These are phyloP conservation scores for Pulveroboletus sp. DNA, from an alignment of 768 basidiomycete genomes.

Conservation along the genomic window DNA sequence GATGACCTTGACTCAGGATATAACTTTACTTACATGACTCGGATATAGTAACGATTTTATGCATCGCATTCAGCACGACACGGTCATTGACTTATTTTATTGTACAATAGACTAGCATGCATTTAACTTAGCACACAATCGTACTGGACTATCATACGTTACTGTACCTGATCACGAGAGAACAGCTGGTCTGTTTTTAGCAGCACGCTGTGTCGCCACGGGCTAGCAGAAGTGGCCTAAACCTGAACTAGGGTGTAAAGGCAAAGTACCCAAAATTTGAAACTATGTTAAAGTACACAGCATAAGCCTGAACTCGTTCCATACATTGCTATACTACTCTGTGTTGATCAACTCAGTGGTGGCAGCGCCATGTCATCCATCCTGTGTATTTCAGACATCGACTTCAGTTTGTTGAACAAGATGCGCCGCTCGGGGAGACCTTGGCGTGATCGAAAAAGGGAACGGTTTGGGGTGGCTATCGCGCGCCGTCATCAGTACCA, in stretches of 20 bases:
- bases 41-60: neutral
- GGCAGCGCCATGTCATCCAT: neutral
- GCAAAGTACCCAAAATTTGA: neutral
- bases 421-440: conserved; percentile 8
- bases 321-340: too few relatives aligned
- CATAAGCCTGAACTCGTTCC: too few relatives aligned
- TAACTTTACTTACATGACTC: too few relatives aligned
- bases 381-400: neutral
- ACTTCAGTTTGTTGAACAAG: conserved; percentile 14
- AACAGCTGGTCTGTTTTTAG: conserved; percentile 20
- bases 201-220: neutral
- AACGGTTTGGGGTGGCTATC: conserved; percentile 17
- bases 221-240: neutral
- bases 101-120: conserved; percentile 7
- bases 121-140: conserved; percentile 20
- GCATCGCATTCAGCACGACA: conserved; percentile 9
- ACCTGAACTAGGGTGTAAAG: neutral
- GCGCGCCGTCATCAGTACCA: neutral
- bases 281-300: neutral
- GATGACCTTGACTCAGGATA: conserved; percentile 17
- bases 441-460: conserved; percentile 19
- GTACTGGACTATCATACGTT: conserved; percentile 15
- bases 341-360: too few relatives aligned
- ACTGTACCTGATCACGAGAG: neutral
- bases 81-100: conserved; percentile 12